Evolutionary conservation across 345 rosid species (phyloP), one percentile per base, ranked within the genome.

Genomic region (Cardiospermum halicacabum): DNA sequence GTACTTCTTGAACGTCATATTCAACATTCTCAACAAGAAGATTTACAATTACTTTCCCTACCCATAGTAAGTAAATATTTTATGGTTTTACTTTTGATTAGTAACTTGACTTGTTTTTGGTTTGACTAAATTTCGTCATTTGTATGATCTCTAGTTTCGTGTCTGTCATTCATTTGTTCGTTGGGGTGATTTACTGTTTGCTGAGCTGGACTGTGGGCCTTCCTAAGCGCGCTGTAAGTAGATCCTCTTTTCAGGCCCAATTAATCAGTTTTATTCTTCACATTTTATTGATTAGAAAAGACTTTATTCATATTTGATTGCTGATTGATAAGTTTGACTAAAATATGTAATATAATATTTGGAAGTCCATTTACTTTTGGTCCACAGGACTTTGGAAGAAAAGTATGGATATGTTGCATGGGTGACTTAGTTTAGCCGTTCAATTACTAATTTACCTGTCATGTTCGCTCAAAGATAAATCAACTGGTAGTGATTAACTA

Each of bases 1-100:
- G 93, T 87, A 87, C 78, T 90, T 93, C 78, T 75, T 89, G 83
- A 93, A 93, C 58, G 97, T 93, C 71, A 93, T 93, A 72, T 93
- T 93, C 80, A 93, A 90, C 84, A 93, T 93, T 68, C 78, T 93
- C 6, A 93, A 93, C 92, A 93, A 90, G 94, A 93, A 86, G 96
- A 88, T 93, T 36, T 93, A 93, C 77, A 90, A 90, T 78, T 93
- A 93, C 81, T 93, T 93, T 75, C 96, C 98, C 2, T 93, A 93
- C 51, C 98, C 97, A 2, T 93, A 88, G 98, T 93, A 73, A 88
- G 97, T 74, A 26, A 16, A 51, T 47, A 19, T 9, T 13, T 0
- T 9, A 19, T 13, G 4, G 1, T 39, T n/a, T 19, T 31, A n/a
- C n/a, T n/a, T n/a, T n/a, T n/a, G n/a, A n/a, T 40, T 28, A 3